Evolutionary conservation across 2,329 filamentous ascomycete genomes (phyloP).

Genomic region (Aschersonia sp.): DNA sequence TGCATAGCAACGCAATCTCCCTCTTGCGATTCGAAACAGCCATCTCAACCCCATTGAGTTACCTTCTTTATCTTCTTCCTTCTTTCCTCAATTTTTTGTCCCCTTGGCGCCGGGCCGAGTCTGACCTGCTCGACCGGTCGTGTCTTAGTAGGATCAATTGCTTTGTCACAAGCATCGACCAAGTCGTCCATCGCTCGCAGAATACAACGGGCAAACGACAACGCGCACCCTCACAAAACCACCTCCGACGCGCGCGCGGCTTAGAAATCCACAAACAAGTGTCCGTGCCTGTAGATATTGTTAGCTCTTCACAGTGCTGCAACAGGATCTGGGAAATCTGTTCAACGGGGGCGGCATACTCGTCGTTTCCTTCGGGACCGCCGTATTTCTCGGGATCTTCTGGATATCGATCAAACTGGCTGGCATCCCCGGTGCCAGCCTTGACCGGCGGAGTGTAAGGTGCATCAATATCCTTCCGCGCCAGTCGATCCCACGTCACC

Average conservation of each 20-base stretch:
- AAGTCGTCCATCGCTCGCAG: too few relatives aligned
- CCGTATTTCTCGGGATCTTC: conserved; percentile 95
- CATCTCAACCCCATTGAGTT: too few relatives aligned
- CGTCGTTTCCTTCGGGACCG: conserved; percentile 53
- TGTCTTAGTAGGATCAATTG: too few relatives aligned
- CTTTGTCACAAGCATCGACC: too few relatives aligned
- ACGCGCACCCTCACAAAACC: not conserved
- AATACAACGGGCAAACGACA: not conserved
- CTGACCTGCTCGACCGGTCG: too few relatives aligned
- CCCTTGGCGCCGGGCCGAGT: too few relatives aligned
- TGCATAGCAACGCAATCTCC: too few relatives aligned
- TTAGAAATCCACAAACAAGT: conserved; percentile 66
- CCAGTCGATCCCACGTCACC: conserved; percentile 91
- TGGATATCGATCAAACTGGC: conserved; percentile 95
- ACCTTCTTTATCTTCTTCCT: too few relatives aligned
- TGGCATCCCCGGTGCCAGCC: conserved; percentile 85
- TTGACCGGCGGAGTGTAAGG: conserved; percentile 95
- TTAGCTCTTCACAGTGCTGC: conserved; percentile 3
- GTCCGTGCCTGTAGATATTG: conserved; percentile 41
- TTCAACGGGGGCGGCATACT: conserved; percentile 46
- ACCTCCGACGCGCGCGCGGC: not conserved
- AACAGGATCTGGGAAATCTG: too few relatives aligned
- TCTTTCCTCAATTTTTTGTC: too few relatives aligned
- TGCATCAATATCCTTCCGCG: conserved; percentile 93
- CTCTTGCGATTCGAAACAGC: too few relatives aligned